phyloP scores from a whole-genome alignment of 2,329 filamentous ascomycete species.

The Tolypocladium guangdongense region DNA sequence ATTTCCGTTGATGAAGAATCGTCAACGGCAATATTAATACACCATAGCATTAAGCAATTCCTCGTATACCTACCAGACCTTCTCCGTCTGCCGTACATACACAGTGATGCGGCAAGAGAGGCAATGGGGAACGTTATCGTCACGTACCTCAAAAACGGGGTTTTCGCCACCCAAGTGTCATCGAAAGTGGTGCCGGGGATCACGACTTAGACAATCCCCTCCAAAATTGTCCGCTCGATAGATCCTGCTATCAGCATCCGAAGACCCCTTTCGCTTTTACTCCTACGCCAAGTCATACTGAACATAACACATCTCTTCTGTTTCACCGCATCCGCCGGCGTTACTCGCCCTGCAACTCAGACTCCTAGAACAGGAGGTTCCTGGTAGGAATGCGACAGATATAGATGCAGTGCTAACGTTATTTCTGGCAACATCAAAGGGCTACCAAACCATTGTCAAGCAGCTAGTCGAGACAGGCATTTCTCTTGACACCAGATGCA shows the following conservation, averaged over 20 bases:
- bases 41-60: conserved; percentile 24
- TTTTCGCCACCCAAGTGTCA: background rate
- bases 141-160: conserved; percentile 15
- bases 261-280: background rate
- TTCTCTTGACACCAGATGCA: background rate
- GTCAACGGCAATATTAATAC: conserved; percentile 17
- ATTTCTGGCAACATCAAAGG: background rate
- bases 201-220: background rate
- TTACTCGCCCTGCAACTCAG: background rate
- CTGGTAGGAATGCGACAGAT: too few species aligned
- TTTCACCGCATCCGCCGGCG: background rate
- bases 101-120: conserved; percentile 5
- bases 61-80: conserved; percentile 9
- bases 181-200: background rate
- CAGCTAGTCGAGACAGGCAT: background rate
- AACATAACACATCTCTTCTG: background rate
- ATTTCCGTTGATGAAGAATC: conserved; percentile 23
- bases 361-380: background rate
- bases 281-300: background rate
- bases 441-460: background rate
- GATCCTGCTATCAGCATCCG: background rate
- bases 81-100: background rate
- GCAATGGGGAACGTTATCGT: conserved; percentile 13
- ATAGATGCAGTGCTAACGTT: background rate
- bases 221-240: background rate